Base-by-base conservation (phyloP, 1,139 yeast species). In the Wickerhamiella infanticola region DNA sequence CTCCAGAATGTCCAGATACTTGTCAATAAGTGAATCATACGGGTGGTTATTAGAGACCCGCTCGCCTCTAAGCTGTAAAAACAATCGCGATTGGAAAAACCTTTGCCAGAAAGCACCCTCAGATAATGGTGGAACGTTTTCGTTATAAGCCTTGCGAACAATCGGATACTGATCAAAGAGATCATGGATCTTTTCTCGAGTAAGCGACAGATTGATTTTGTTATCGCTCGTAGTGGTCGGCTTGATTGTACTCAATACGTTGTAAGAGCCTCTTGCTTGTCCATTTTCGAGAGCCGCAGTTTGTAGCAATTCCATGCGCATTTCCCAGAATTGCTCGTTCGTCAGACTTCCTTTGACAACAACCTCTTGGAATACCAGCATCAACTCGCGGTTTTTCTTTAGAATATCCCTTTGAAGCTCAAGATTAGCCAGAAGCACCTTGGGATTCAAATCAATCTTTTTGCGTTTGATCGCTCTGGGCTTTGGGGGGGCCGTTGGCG, bases 61-160 rank as follows among this genome's bases (percentile, higher is more conserved):
- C 59, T 90, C 98, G 49, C 99, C 98, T 58, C 95, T 73, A 39
- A 90, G 68, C 56, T 90, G 75, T 55, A 96, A 72, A 59, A 88
- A 90, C 49, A 90, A 65, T 56, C 86, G 80, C 1, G 96, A 85
- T 56, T 84, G 79, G 68, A 90, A 90, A 58, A 90, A 93, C 51
- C 97, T 69, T n/a, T 94, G 82, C 98, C 99, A 90, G 56, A 90
- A 90, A 58, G 83, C 94, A 37, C 93, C 90, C 61, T 88, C 97
- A 44, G 75, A 73, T 50, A 90, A 72, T 51, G 80, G 79, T 0
- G 98, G 98, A 1, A 93, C 98, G 50, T 79, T 77, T 50, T 90
- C 98, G 51, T 77, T 77, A 58, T 81, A 90, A 0, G 97, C 97
- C 51, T 75, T 79, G 49, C 83, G 76, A n/a, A 90, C 93, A 36